phyloP scores from a whole-genome alignment of 495 filamentous ascomycete genomes.

The Cercophora newfieldiana region DNA sequence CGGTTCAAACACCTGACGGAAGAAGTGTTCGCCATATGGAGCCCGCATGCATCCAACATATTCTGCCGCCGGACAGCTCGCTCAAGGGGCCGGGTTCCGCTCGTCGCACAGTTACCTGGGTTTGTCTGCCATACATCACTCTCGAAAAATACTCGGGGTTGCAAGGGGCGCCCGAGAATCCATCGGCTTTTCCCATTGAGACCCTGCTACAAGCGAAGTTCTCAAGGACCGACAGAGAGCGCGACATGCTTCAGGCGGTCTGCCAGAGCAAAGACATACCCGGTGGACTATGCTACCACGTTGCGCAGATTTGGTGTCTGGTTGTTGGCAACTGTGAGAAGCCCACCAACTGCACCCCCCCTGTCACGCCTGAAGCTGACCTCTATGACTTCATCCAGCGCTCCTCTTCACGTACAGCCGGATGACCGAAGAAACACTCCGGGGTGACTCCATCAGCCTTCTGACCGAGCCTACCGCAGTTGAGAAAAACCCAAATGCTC shows the following conservation, averaged over 20 bases:
- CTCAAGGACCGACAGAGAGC: conserved; percentile 28
- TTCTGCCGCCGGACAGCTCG: conserved; percentile 24
- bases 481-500: not conserved
- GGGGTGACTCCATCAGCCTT: conserved; percentile 19
- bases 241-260: conserved; percentile 44
- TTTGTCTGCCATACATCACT: conserved; percentile 43
- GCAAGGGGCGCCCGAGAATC: conserved; percentile 19
- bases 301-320: conserved; percentile 42
- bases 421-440: conserved; percentile 22
- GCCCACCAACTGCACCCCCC: not conserved
- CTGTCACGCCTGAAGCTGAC: not conserved
- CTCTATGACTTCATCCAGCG: conserved; percentile 17
- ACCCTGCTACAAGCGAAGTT: conserved; percentile 41
- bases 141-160: conserved; percentile 38
- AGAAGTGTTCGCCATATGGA: conserved; percentile 32
- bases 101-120: conserved; percentile 31
- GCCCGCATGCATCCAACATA: conserved; percentile 30
- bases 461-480: not conserved
- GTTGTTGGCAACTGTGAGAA: conserved; percentile 38
- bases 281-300: conserved; percentile 38
- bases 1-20: conserved; percentile 27
- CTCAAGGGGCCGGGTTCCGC: conserved; percentile 19
- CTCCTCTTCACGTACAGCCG: conserved; percentile 32
- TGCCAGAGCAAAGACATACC: conserved; percentile 31
- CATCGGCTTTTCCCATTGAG: conserved; percentile 34